These are phyloP conservation scores for Gracilariopsis chorda DNA, from an alignment of 23 red algal species.

Conservation along the genomic window DNA sequence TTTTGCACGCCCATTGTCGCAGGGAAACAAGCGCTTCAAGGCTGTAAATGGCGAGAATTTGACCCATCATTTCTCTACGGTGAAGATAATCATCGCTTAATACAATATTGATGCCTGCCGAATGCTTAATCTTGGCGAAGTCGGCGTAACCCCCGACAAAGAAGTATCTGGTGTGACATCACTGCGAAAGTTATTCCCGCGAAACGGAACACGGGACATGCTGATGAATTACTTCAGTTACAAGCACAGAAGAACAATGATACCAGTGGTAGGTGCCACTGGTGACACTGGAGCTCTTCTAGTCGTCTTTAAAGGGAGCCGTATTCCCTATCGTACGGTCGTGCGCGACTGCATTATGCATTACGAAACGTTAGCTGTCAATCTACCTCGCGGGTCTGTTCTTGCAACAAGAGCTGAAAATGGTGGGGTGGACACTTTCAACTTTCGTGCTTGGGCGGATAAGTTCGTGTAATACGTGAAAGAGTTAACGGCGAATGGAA, in stretches of 20 bases:
- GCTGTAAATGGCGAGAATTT: neutral
- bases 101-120: neutral
- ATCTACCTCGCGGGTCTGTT: neutral
- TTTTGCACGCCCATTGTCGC: no score
- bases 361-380: neutral
- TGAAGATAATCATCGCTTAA: neutral
- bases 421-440: slow-evolving; percentile 10
- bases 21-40: neutral
- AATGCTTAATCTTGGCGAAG: slow-evolving; percentile 7
- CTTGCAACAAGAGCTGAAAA: neutral
- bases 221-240: neutral
- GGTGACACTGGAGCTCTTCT: neutral
- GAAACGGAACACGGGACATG: neutral
- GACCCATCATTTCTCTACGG: neutral
- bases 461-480: neutral
- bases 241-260: neutral
- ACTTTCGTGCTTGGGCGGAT: slow-evolving; percentile 1
- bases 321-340: neutral
- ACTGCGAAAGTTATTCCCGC: neutral
- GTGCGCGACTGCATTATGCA: neutral
- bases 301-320: slow-evolving; percentile 22
- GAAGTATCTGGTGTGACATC: neutral
- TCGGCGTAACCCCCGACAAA: slow-evolving; percentile 1
- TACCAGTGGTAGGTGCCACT: neutral
- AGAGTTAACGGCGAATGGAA: neutral